These are phyloP conservation scores for Capsicum rhomboideum DNA, from an alignment of 257 asterid genomes.

Conservation along the genomic window DNA sequence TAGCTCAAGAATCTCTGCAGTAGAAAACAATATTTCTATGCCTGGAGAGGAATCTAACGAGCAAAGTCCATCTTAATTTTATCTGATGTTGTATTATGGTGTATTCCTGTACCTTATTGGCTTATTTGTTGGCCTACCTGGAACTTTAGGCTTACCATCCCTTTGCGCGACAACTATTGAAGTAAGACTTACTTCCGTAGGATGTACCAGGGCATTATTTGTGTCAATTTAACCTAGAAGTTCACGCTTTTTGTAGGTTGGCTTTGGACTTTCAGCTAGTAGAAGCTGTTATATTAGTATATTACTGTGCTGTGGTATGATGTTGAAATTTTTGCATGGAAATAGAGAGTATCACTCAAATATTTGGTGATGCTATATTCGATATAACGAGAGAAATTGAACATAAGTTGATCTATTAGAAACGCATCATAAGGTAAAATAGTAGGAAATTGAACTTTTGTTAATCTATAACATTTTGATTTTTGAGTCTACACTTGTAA, in stretches of 20 bases:
- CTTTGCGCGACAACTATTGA: conserved; percentile 16
- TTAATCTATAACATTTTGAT: neutral
- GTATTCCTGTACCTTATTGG: conserved; percentile 10
- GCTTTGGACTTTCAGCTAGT: conserved; percentile 22
- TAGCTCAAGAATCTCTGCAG: conserved; percentile 26
- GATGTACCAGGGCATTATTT: conserved; percentile 13
- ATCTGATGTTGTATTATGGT: conserved; percentile 17
- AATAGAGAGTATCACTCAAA: neutral
- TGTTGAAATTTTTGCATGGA: neutral
- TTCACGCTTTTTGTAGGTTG: conserved; percentile 19
- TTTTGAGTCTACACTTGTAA: neutral
- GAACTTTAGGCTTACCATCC: conserved; percentile 31
- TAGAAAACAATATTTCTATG: conserved; percentile 28
- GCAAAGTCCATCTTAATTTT: conserved; percentile 42
- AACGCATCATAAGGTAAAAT: neutral
- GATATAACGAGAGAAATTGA: neutral
- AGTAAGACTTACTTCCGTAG: neutral
- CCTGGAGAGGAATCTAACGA: conserved; percentile 45
- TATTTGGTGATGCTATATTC: neutral
- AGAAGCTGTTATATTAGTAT: conserved; percentile 6
- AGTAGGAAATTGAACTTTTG: neutral
- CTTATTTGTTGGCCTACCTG: conserved; percentile 4
- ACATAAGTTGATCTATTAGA: neutral
- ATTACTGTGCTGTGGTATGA: conserved; percentile 9
- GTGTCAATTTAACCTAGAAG: conserved; percentile 11